Evolutionary conservation across 2,329 filamentous ascomycete genomes (phyloP).

Genomic region (Neopestalotiopsis sp.): DNA sequence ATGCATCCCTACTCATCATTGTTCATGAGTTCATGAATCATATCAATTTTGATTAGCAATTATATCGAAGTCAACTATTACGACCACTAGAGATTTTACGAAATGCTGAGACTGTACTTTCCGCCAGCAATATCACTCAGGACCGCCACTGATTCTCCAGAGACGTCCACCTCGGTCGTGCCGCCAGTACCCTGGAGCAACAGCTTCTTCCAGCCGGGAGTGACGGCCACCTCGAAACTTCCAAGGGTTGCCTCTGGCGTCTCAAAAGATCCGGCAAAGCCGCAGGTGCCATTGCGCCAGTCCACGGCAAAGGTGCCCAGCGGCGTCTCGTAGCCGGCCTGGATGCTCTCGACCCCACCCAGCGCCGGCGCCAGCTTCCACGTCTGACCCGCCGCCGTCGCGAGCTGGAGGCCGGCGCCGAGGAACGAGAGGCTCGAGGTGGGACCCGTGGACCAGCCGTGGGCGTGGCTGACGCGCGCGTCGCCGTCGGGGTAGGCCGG

Average conservation of each 20-base stretch:
- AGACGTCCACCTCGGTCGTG: not conserved
- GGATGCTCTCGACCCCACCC: conserved; percentile 3
- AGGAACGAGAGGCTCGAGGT: conserved; percentile 13
- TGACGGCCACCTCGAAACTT: not conserved
- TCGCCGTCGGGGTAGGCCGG: not conserved
- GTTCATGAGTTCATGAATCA: no score
- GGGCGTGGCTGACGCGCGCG: conserved; percentile 13
- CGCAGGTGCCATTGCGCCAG: conserved; percentile 38
- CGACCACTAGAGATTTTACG: not conserved
- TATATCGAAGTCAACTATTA: no score
- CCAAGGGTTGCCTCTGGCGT: conserved; percentile 28
- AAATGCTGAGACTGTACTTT: conserved; percentile 4
- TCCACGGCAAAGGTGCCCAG: conserved; percentile 22
- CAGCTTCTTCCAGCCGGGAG: conserved; percentile 4
- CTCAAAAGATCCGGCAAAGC: conserved; percentile 37
- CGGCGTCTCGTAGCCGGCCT: conserved; percentile 13
- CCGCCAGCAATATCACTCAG: conserved; percentile 7
- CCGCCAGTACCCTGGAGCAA: not conserved
- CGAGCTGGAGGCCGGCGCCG: conserved; percentile 7
- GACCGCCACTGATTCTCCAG: not conserved
- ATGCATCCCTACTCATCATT: no score
- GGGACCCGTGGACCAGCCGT: conserved; percentile 10
- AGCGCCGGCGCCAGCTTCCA: conserved; percentile 16
- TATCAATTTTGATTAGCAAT: no score
- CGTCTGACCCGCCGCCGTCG: not conserved